Evolutionary conservation across 192 early-diverging fungal genomes (phyloP), one percentile per base, ranked within the genome.

Genomic region (Gaertneriomyces sp.): DNA sequence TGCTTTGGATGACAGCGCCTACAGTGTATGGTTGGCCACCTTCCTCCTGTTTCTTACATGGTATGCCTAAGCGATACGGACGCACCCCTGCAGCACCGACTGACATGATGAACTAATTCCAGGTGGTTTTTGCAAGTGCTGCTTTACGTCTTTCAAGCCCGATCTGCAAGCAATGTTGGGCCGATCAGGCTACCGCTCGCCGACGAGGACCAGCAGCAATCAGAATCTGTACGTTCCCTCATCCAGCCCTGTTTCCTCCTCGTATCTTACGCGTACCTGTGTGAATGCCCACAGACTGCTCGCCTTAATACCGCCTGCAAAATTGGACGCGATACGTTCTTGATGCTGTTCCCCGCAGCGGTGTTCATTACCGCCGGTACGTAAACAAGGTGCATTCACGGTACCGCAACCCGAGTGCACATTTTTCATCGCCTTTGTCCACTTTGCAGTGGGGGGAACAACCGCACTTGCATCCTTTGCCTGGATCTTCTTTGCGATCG

Each of bases 331-430:
- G 49, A 64, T 53, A 17, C 62, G 1, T 53, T 64, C 39, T n/a
- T 64, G 8, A 64, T 64, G 62, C 50, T 64, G 14, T 53, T 64
- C 16, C 33, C 62, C 17, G 25, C 62, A 19, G 62, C 51, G 16
- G 41, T 53, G 46, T 25, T 64, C 17, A 39, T 53, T 53, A 53
- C 62, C 3, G 45, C 47, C 9, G 51, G 62, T 64, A 53, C 9
- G 11, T 38, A 47, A n/a, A 11, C 16, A 3, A 6, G 20, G 20
- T 4, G 54, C 0, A 56, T 33, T 33, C 2, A 33, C 25, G 25
- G 25, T 33, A n/a, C n/a, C n/a, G n/a, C n/a, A 57, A 33, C 55
- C 5, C 4, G 38, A 6, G 8, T 10, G 56, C 40, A 33, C 38
- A 17, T 58, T n/a, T 58, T 4, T 42, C 56, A 58, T 16, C 56